Conservation (phyloP, 352 stramenopile species). For the Globisporangium recalcitrans region DNA sequence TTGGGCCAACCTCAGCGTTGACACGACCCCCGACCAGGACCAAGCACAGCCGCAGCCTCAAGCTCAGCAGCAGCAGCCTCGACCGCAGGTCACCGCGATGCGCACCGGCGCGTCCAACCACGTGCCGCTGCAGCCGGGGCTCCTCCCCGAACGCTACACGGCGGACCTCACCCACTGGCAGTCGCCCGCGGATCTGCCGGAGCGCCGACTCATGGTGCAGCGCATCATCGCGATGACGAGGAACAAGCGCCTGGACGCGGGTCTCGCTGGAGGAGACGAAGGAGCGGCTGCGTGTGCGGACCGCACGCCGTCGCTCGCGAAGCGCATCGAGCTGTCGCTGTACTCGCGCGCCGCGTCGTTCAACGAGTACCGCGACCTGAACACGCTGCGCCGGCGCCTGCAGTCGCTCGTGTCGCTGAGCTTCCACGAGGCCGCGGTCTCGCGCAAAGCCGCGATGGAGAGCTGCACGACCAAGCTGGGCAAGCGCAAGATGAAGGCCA, state of each 20-base stretch:
- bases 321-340: slow-evolving; percentile 82
- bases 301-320: slow-evolving; percentile 74
- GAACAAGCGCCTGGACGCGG: slow-evolving; percentile 43
- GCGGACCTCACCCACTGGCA: slow-evolving; percentile 79
- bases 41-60: slow-evolving; percentile 14
- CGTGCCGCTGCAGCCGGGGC: slow-evolving; percentile 37
- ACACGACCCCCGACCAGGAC: slow-evolving; percentile 29
- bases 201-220: slow-evolving; percentile 81
- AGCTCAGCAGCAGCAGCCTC: slow-evolving; percentile 15
- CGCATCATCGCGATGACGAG: slow-evolving; percentile 85
- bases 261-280: slow-evolving; percentile 10
- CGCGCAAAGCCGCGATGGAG: slow-evolving; percentile 32
- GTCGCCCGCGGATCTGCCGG: slow-evolving; percentile 70
- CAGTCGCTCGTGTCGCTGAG: slow-evolving; percentile 85
- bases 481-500: slow-evolving; percentile 44
- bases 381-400: slow-evolving; percentile 70
- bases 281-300: slow-evolving; percentile 32
- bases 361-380: slow-evolving; percentile 81
- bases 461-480: slow-evolving; percentile 30
- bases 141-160: slow-evolving; percentile 74
- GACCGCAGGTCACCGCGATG: slow-evolving; percentile 28
- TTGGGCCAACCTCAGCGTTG: slow-evolving; percentile 72
- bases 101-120: slow-evolving; percentile 47
- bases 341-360: slow-evolving; percentile 81
- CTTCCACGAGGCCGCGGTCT: slow-evolving; percentile 77